Conservation (phyloP, 2,329 filamentous ascomycete species). For the Magnaporthiopsis incrustans region DNA sequence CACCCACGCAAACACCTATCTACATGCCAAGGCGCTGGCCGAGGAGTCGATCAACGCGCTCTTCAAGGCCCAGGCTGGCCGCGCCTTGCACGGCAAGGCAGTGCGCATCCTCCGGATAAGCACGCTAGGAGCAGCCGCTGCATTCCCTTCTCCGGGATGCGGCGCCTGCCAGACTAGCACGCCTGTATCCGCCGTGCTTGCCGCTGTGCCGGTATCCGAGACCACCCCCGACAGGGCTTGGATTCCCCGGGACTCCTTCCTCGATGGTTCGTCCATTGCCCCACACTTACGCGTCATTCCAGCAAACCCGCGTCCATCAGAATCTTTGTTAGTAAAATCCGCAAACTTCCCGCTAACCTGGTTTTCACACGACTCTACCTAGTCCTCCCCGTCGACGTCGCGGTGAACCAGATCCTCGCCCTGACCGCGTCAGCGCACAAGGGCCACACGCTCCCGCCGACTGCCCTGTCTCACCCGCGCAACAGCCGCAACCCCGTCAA, state of each 20-base stretch:
- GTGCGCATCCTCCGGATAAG: not conserved
- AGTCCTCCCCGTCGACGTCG: not conserved
- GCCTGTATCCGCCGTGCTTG: not conserved
- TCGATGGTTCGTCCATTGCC: not conserved
- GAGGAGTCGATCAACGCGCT: not conserved
- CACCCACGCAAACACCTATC: conserved; percentile 1
- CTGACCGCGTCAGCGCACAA: not conserved
- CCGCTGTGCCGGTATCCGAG: not conserved
- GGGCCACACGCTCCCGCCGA: not conserved
- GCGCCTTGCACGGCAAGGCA: not conserved
- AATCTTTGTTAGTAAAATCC: no score
- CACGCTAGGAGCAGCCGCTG: not conserved
- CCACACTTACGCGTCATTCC: no score
- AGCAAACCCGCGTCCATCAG: no score
- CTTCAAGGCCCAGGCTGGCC: not conserved
- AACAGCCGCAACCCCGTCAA: not conserved
- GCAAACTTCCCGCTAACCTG: no score
- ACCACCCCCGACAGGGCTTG: no score
- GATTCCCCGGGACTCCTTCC: not conserved
- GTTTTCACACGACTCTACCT: not conserved
- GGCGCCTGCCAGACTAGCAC: not conserved
- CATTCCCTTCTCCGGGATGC: not conserved
- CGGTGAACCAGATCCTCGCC: not conserved
- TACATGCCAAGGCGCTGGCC: not conserved
- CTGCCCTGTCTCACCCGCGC: not conserved